A percentile compares a stretch with the other conserved stretches of the same genome.
Evolutionary conservation across 2,329 filamentous ascomycete species (phyloP).

Genomic region (Hypoxylon sp.): DNA sequence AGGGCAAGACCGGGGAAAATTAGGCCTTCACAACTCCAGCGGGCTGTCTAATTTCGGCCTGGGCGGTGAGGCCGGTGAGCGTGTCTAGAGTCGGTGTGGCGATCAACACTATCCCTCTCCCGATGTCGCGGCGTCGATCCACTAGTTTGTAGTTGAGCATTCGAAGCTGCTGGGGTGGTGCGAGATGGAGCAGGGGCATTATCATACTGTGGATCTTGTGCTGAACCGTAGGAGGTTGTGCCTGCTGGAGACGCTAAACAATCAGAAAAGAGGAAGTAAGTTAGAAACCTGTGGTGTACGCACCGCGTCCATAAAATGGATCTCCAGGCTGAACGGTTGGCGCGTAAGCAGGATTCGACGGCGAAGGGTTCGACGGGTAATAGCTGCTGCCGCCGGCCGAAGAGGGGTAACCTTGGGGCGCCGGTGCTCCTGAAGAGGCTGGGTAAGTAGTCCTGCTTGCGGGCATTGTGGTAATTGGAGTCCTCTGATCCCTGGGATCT

Average conservation of each 20-base stretch:
- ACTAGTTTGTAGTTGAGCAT: slow-evolving; percentile 46
- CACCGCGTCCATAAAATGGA: slow-evolving; percentile 67
- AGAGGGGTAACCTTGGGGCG: slow-evolving; percentile 43
- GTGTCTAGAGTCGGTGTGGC: slow-evolving; percentile 45
- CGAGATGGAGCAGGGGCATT: slow-evolving; percentile 51
- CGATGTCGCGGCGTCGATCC: slow-evolving; percentile 44
- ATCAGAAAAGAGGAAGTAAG: slow-evolving; percentile 50
- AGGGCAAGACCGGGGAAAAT: slow-evolving; percentile 40
- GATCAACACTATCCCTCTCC: slow-evolving; percentile 46
- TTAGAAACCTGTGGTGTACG: slow-evolving; percentile 54
- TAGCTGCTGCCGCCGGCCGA: slow-evolving; percentile 41
- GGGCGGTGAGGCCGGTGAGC: slow-evolving; percentile 42
- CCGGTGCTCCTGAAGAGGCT: slow-evolving; percentile 43
- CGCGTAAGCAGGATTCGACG: slow-evolving; percentile 48
- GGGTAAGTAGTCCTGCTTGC: slow-evolving; percentile 45
- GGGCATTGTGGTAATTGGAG: slow-evolving; percentile 45
- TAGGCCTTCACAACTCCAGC: slow-evolving; percentile 22
- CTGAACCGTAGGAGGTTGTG: slow-evolving; percentile 52
- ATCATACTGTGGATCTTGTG: slow-evolving; percentile 63
- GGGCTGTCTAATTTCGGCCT: slow-evolving; percentile 39
- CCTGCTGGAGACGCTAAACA: slow-evolving; percentile 63
- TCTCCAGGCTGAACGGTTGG: slow-evolving; percentile 58
- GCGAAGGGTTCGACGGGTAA: slow-evolving; percentile 47
- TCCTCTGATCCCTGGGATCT: slow-evolving; percentile 41
- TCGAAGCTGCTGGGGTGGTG: slow-evolving; percentile 41